These are phyloP conservation scores for Esteya vermicola DNA, from an alignment of 2,329 filamentous ascomycete species.

Conservation along the genomic window DNA sequence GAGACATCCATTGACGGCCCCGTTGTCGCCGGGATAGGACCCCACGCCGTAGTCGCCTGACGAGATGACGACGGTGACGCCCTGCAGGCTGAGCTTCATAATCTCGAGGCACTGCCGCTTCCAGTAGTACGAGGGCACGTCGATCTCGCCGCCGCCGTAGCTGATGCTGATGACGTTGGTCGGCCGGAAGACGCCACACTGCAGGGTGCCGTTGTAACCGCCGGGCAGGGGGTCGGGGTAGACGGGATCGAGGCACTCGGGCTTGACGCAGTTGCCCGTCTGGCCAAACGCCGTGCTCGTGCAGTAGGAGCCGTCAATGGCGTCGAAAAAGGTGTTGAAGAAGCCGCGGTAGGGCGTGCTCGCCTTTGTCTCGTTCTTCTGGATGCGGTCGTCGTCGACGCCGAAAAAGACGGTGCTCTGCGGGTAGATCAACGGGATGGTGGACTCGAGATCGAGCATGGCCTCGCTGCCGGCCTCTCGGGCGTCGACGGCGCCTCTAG, in stretches of 20 bases:
- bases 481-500: constrained; percentile 7
- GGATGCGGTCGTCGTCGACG: constrained; percentile 17
- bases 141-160: constrained; percentile 39
- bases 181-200: constrained; percentile 25
- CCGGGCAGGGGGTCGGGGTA: constrained; percentile 30
- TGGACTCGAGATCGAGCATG: constrained; percentile 32
- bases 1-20: constrained; percentile 11
- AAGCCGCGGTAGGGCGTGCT: constrained; percentile 10
- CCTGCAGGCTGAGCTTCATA: constrained; percentile 36
- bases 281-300: constrained; percentile 29
- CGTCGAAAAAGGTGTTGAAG: constrained; percentile 27
- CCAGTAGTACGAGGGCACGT: constrained; percentile 39
- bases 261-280: constrained; percentile 24
- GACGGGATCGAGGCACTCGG: constrained; percentile 26
- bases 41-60: constrained; percentile 34
- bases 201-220: constrained; percentile 31
- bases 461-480: constrained; percentile 17
- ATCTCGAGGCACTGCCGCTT: constrained; percentile 34
- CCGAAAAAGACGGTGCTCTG: constrained; percentile 23
- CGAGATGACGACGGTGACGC: constrained; percentile 31
- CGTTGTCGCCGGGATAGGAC: constrained; percentile 16
- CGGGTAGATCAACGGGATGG: constrained; percentile 35
- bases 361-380: constrained; percentile 12
- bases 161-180: constrained; percentile 43
- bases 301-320: constrained; percentile 36